Evolutionary conservation across 257 asterid species (phyloP).

Genomic region (Paraleonurus japonicus): DNA sequence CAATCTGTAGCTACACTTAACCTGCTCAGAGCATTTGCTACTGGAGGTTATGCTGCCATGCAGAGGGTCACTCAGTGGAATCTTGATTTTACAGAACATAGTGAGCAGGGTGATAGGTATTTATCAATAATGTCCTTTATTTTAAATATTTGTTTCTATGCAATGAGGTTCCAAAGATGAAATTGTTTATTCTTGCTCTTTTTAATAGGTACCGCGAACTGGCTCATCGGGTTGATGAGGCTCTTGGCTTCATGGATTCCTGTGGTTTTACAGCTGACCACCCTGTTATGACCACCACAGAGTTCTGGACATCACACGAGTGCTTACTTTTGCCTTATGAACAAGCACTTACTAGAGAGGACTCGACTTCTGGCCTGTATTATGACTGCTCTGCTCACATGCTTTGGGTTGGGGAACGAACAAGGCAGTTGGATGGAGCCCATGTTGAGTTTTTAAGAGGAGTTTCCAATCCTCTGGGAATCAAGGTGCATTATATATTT

Average conservation of each 20-base stretch:
- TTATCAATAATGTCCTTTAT: neutral
- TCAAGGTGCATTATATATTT: constrained; percentile 45
- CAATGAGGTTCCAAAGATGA: neutral
- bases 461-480: constrained; percentile 70
- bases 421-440: constrained; percentile 73
- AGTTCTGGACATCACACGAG: constrained; percentile 78
- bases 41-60: constrained; percentile 82
- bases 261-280: constrained; percentile 66
- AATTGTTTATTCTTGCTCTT: constrained; percentile 12
- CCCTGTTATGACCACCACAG: constrained; percentile 71
- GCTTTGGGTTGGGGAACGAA: constrained; percentile 86
- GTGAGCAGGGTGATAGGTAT: constrained; percentile 81
- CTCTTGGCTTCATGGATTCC: constrained; percentile 74
- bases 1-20: constrained; percentile 75
- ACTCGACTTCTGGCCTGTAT: constrained; percentile 70
- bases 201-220: constrained; percentile 58
- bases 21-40: constrained; percentile 77
- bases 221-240: constrained; percentile 77
- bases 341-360: constrained; percentile 75
- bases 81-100: constrained; percentile 72
- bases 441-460: constrained; percentile 78
- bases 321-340: constrained; percentile 69
- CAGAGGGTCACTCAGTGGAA: constrained; percentile 80
- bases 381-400: constrained; percentile 82
- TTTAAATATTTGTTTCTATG: neutral